Conservation (phyloP, 164 flowering plant genomes). For the Houttuynia cordata region DNA sequence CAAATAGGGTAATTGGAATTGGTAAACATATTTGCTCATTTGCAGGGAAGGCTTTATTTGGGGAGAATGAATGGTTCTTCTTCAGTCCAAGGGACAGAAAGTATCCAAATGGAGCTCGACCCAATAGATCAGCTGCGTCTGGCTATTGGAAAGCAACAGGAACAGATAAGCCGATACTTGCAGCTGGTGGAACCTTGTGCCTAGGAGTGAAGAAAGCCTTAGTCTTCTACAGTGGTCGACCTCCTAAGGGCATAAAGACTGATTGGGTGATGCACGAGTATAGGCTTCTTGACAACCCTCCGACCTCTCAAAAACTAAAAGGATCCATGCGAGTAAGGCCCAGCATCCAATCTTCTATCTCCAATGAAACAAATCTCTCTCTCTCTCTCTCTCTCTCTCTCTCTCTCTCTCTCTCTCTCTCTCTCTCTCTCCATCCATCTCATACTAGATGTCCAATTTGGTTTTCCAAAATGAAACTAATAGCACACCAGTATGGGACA, state of each 20-base stretch:
- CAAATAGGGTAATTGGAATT: neutral
- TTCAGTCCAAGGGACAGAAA: conserved; percentile 83
- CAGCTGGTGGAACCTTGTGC: conserved; percentile 20
- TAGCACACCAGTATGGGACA: too few relatives aligned
- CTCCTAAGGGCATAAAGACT: conserved; percentile 43
- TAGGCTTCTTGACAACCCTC: conserved; percentile 19
- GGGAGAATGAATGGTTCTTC: conserved; percentile 93
- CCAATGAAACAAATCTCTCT: too few relatives aligned
- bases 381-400: too few relatives aligned
- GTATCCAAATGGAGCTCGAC: conserved; percentile 83
- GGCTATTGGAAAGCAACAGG: conserved; percentile 52
- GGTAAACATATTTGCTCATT: neutral
- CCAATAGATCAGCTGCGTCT: conserved; percentile 80
- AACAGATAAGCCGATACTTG: conserved; percentile 34
- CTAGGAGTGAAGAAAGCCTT: conserved; percentile 51
- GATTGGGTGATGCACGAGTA: conserved; percentile 51
- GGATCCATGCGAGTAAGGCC: conserved; percentile 31
- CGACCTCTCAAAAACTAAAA: conserved; percentile 7
- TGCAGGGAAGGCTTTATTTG: conserved; percentile 69
- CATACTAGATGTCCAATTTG: too few relatives aligned
- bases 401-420: too few relatives aligned
- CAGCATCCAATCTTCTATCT: neutral
- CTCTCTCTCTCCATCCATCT: too few relatives aligned
- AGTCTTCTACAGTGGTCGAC: conserved; percentile 41
- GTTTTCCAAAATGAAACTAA: too few relatives aligned